Evolutionary conservation across 495 filamentous ascomycete genomes (phyloP), one percentile per base, ranked within the genome.

Genomic region (Aspergillus homomorphus): DNA sequence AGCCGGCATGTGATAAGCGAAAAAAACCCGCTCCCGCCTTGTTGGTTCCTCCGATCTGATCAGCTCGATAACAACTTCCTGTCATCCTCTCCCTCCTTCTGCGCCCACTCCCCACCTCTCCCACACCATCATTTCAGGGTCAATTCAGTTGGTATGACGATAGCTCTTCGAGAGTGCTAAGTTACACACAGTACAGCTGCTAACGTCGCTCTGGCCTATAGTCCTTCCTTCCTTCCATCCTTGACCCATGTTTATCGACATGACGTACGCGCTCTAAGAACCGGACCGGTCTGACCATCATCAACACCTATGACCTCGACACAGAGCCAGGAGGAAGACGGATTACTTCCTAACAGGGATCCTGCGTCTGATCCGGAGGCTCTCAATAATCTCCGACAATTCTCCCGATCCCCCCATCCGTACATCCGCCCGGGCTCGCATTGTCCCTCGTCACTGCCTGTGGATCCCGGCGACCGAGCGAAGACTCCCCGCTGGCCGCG

Each of bases 331-430:
- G 68, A 69, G 54, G 76, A 79, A 61, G 63, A 71, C 53, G 62
- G 67, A 57, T 62, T 54, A 55, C 48, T 62, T 60, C 57, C 61
- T 30, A 64, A 63, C 58, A 67, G 52, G 24, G 66, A 56, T 51
- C 60, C 66, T 55, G 62, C 58, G 49, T 59, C 64, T 43, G 70
- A 69, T 45, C 38, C 61, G 14, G 59, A 62, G 19, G 49, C 62
- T 42, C 33, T 56, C 6, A 67, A 72, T 41, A 48, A 66, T 43
- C 64, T 83, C 58, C 79, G 84, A 67, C 69, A 77, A 33, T 78
- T 84, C 46, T 87, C 86, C 52, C 87, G 88, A 65, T 91, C 89
- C 43, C 89, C 89, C 42, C 88, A 91, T 73, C 89, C 89, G 7
- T 91, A 92, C 63, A 80, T 85, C 64, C 84, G 82, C 60, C 78